phyloP scores from a whole-genome alignment of 441 rosid genomes.

The Pelargonium myrrhifolium region DNA sequence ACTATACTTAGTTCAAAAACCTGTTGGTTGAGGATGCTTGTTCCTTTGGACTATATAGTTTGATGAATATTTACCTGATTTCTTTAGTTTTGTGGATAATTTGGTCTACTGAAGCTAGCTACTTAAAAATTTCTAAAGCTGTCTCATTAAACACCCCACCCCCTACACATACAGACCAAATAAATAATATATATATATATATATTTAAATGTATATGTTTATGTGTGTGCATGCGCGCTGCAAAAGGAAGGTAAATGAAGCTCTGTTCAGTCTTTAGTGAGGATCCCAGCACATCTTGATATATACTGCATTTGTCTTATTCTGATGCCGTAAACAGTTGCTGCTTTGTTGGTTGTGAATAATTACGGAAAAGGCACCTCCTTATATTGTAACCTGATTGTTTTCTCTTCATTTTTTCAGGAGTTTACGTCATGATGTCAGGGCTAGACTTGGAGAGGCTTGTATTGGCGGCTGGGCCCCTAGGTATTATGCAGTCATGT shows the following conservation, averaged over 20 bases:
- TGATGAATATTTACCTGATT: background rate
- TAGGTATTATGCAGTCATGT: slow-evolving; percentile 95
- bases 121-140: no score
- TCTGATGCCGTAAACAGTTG: background rate
- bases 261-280: background rate
- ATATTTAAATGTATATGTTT: no score
- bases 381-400: slow-evolving; percentile 13
- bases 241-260: background rate
- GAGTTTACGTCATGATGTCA: slow-evolving; percentile 94
- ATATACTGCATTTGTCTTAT: background rate
- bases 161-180: no score
- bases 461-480: slow-evolving; percentile 85
- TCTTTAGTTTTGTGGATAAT: background rate
- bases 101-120: background rate
- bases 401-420: slow-evolving; percentile 34
- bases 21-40: background rate
- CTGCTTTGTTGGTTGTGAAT: background rate
- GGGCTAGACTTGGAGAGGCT: slow-evolving; percentile 94
- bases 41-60: background rate
- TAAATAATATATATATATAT: no score
- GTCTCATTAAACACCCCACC: no score
- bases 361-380: background rate
- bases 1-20: background rate
- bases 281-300: background rate
- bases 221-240: no score